Evolutionary conservation across 2,329 filamentous ascomycete species (phyloP).

Genomic region (Bipolaris bicolor): DNA sequence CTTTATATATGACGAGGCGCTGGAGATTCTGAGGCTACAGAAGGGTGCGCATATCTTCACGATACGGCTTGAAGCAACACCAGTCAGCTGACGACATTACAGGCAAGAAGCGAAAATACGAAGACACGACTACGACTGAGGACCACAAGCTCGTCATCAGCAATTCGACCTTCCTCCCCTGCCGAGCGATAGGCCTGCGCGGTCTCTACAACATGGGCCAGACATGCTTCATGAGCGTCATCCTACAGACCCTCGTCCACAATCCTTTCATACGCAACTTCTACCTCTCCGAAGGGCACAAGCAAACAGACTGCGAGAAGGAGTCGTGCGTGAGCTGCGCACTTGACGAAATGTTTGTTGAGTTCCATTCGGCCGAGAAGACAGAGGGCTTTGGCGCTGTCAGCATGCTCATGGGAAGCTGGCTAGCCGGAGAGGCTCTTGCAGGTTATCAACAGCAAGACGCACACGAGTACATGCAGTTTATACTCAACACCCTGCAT

Average conservation of each 20-base stretch:
- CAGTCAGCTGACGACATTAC: conserved; percentile 32
- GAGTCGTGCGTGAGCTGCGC: conserved; percentile 66
- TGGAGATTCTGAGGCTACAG: conserved; percentile 75
- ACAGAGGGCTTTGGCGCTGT: conserved; percentile 90
- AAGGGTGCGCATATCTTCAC: conserved; percentile 61
- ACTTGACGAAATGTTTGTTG: conserved; percentile 67
- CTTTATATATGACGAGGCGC: conserved; percentile 79
- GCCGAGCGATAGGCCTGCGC: conserved; percentile 83
- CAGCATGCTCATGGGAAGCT: conserved; percentile 86
- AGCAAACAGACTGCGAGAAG: conserved; percentile 71
- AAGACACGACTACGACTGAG: conserved; percentile 67
- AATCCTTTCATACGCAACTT: conserved; percentile 91
- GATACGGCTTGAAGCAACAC: background rate
- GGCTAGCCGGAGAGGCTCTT: conserved; percentile 73
- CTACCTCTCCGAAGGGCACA: conserved; percentile 90
- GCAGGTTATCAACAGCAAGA: conserved; percentile 96
- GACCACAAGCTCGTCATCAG: conserved; percentile 77
- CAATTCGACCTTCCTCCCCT: conserved; percentile 81
- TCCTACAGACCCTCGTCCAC: conserved; percentile 90
- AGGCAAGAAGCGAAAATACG: conserved; percentile 75
- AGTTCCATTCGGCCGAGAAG: conserved; percentile 72
- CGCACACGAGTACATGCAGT: conserved; percentile 96
- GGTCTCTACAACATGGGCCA: conserved; percentile 98
- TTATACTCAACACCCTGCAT: conserved; percentile 89
- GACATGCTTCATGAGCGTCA: conserved; percentile 97